phyloP scores from a whole-genome alignment of 1,284 basidiomycete species.

The Bjerkandera adusta region DNA sequence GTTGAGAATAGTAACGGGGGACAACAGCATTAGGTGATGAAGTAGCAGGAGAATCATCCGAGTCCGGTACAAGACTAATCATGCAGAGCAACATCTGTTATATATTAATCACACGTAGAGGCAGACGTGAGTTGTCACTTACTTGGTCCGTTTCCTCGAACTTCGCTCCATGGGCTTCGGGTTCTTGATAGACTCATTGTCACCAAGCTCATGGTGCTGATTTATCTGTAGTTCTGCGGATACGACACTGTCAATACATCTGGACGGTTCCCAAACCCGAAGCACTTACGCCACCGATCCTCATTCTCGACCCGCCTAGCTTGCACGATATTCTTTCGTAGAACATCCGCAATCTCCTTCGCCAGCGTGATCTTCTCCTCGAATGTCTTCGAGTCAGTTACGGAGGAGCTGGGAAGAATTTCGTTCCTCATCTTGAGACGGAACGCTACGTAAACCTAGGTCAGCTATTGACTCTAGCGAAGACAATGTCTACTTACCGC shows the following conservation, averaged over 20 bases:
- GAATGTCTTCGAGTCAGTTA: constrained; percentile 46
- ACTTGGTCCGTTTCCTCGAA: constrained; percentile 38
- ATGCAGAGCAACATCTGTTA: constrained; percentile 32
- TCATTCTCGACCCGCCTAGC: constrained; percentile 42
- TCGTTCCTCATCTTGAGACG: constrained; percentile 59
- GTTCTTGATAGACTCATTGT: constrained; percentile 67
- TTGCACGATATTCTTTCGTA: constrained; percentile 74
- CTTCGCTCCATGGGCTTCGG: constrained; percentile 42
- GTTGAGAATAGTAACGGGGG: constrained; percentile 57
- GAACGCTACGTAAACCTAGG: constrained; percentile 51
- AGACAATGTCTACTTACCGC: constrained; percentile 20
- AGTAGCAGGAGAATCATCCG: constrained; percentile 32
- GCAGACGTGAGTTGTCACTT: constrained; percentile 16
- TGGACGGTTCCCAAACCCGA: background rate
- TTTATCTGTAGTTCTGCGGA: constrained; percentile 59
- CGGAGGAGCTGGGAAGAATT: constrained; percentile 40
- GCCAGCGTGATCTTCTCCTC: constrained; percentile 52
- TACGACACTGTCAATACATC: background rate
- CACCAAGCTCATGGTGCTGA: constrained; percentile 70
- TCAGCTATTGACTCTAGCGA: background rate
- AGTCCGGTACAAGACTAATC: constrained; percentile 20
- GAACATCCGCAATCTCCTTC: constrained; percentile 62
- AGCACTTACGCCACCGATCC: constrained; percentile 56
- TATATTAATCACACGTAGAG: constrained; percentile 20
- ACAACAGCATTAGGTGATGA: constrained; percentile 36